Evolutionary conservation across 2,329 filamentous ascomycete species (phyloP).

Genomic region (Neopestalotiopsis sp.): DNA sequence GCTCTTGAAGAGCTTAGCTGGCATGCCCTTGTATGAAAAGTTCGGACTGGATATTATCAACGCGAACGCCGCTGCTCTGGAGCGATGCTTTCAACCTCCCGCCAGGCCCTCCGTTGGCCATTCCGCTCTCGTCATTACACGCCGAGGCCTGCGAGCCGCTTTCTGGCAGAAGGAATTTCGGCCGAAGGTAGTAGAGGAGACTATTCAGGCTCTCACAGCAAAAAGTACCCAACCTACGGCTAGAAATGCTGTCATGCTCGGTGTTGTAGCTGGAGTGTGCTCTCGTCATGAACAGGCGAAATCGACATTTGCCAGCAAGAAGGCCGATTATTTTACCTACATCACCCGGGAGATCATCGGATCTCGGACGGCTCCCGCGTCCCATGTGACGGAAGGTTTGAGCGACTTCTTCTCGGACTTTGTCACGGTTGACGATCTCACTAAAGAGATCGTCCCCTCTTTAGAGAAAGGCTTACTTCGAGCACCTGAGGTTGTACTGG

Average conservation of each 20-base stretch:
- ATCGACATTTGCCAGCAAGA: constrained; percentile 66
- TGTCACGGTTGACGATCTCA: constrained; percentile 74
- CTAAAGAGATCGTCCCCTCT: constrained; percentile 76
- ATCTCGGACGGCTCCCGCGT: constrained; percentile 73
- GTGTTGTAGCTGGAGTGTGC: constrained; percentile 86
- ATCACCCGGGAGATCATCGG: constrained; percentile 86
- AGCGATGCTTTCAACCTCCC: constrained; percentile 74
- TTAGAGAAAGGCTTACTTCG: constrained; percentile 89
- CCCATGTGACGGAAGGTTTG: constrained; percentile 75
- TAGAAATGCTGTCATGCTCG: constrained; percentile 79
- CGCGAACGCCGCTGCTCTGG: constrained; percentile 75
- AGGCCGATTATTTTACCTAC: constrained; percentile 78
- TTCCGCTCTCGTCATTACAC: constrained; percentile 78
- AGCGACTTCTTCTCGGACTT: constrained; percentile 84
- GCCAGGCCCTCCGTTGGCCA: constrained; percentile 69
- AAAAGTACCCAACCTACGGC: constrained; percentile 70
- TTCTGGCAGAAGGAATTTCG: constrained; percentile 65
- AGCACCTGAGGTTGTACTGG: constrained; percentile 87
- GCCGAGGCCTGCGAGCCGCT: constrained; percentile 79
- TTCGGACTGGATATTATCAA: constrained; percentile 70
- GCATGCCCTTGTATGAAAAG: constrained; percentile 66
- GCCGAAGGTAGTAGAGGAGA: constrained; percentile 65
- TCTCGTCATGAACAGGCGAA: constrained; percentile 71
- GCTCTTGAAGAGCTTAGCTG: constrained; percentile 74
- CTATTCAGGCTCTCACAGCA: constrained; percentile 70